Percentiles rank a stretch among this genome's conserved stretches.
Evolutionary conservation across 2,329 filamentous ascomycete species (phyloP).

Genomic region (Microcyclosporella mali): DNA sequence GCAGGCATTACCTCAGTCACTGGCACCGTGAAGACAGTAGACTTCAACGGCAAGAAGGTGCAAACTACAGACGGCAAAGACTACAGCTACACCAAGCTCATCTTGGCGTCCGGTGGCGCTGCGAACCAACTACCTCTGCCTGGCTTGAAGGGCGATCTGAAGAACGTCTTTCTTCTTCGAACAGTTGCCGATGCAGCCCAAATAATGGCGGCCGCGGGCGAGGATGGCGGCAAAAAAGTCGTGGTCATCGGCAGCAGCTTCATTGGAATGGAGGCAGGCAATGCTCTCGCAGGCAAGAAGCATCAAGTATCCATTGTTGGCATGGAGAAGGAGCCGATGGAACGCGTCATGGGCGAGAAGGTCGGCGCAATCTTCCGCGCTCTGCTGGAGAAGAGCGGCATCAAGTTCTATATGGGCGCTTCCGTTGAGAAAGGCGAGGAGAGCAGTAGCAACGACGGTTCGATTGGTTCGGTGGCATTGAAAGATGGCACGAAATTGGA

Average conservation of each 20-base stretch:
- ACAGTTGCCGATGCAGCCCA: constrained; percentile 68
- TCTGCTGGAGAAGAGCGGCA: constrained; percentile 73
- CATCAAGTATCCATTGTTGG: constrained; percentile 84
- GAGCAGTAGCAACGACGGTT: constrained; percentile 58
- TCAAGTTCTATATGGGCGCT: constrained; percentile 80
- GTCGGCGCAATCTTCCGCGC: constrained; percentile 77
- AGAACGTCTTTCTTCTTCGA: constrained; percentile 81
- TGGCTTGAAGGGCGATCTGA: constrained; percentile 73
- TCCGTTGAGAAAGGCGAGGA: constrained; percentile 77
- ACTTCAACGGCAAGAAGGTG: constrained; percentile 69
- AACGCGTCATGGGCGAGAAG: constrained; percentile 74
- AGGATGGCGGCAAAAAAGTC: constrained; percentile 79
- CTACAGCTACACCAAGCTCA: constrained; percentile 77
- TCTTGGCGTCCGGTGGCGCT: constrained; percentile 81
- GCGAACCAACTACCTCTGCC: constrained; percentile 69
- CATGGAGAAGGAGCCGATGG: constrained; percentile 78
- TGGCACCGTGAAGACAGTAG: constrained; percentile 61
- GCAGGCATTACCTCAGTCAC: constrained; percentile 50
- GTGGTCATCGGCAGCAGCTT: constrained; percentile 90
- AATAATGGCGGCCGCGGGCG: constrained; percentile 72
- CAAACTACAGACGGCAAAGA: constrained; percentile 66
- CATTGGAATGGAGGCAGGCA: constrained; percentile 97
- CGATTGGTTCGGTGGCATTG: constrained; percentile 73
- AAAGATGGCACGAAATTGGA: constrained; percentile 80
- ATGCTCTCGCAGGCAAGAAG: constrained; percentile 64